phyloP scores from a whole-genome alignment of 1,139 yeast genomes.

The Meyerozyma elateridarum region DNA sequence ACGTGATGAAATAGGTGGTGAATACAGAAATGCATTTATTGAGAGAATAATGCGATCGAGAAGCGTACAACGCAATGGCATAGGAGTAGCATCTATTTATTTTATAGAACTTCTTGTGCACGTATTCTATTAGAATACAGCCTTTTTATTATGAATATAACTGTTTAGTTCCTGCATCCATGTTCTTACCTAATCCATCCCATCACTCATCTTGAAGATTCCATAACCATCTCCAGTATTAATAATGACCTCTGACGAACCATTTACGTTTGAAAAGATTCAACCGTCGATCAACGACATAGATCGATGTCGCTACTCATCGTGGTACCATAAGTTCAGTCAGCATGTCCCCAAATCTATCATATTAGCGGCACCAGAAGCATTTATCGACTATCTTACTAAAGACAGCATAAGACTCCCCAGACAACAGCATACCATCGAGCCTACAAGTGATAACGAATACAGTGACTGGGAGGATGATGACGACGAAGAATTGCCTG shows the following conservation, averaged over 20 bases:
- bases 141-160: no score
- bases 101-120: no score
- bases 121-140: no score
- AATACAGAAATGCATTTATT: no score
- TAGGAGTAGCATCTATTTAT: no score
- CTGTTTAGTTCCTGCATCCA: no score
- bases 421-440: conserved; percentile 30
- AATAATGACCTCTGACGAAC: conserved; percentile 11
- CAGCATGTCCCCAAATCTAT: conserved; percentile 51
- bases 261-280: conserved; percentile 27
- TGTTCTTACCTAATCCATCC: no score
- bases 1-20: no score
- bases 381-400: conserved; percentile 64
- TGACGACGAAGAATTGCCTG: conserved; percentile 28
- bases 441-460: conserved; percentile 52
- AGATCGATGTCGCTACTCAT: conserved; percentile 62
- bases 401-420: conserved; percentile 78
- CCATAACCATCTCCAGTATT: not conserved
- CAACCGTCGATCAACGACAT: conserved; percentile 47
- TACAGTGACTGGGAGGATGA: conserved; percentile 69
- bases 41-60: no score
- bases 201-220: no score
- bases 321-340: conserved; percentile 63
- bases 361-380: conserved; percentile 59
- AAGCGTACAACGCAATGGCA: no score